These are phyloP conservation scores for Pseudonectria buxi DNA, from an alignment of 2,329 filamentous ascomycete genomes.

Conservation along the genomic window DNA sequence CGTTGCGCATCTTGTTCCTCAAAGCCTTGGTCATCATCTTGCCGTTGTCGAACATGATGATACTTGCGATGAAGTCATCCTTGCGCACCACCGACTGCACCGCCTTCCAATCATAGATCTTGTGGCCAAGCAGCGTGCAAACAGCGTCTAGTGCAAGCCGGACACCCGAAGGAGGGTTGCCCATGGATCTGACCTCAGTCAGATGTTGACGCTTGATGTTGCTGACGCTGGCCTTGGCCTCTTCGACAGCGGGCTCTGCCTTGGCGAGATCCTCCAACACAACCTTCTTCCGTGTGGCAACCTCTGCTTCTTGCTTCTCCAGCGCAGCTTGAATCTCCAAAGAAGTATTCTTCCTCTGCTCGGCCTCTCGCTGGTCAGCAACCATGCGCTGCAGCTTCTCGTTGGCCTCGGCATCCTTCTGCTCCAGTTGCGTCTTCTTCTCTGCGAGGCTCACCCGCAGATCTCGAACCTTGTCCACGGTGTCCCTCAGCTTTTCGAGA, in stretches of 20 bases:
- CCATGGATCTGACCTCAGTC: slow-evolving; percentile 96
- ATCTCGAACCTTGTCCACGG: slow-evolving; percentile 93
- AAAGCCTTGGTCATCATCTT: slow-evolving; percentile 82
- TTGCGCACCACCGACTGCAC: slow-evolving; percentile 82
- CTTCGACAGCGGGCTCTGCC: slow-evolving; percentile 86
- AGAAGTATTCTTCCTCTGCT: slow-evolving; percentile 81
- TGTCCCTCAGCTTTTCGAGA: slow-evolving; percentile 93
- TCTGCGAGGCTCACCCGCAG: slow-evolving; percentile 83
- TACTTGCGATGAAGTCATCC: slow-evolving; percentile 96
- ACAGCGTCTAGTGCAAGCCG: slow-evolving; percentile 92
- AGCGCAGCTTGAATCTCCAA: slow-evolving; percentile 82
- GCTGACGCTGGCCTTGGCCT: slow-evolving; percentile 92
- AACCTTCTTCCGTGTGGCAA: slow-evolving; percentile 73
- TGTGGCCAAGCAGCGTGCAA: slow-evolving; percentile 88
- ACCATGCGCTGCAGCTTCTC: slow-evolving; percentile 98
- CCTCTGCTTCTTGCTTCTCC: slow-evolving; percentile 83
- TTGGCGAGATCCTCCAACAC: slow-evolving; percentile 82
- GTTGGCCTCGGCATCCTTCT: slow-evolving; percentile 91
- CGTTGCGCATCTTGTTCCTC: slow-evolving; percentile 82
- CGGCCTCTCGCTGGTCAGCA: slow-evolving; percentile 88
- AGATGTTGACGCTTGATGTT: slow-evolving; percentile 98
- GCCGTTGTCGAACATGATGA: slow-evolving; percentile 95
- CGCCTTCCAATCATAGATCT: slow-evolving; percentile 82
- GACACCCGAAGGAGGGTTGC: slow-evolving; percentile 83
- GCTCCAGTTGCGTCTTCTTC: slow-evolving; percentile 89